Evolutionary conservation across 1,284 basidiomycete species (phyloP).

Genomic region (Marasmius tenuissimus): DNA sequence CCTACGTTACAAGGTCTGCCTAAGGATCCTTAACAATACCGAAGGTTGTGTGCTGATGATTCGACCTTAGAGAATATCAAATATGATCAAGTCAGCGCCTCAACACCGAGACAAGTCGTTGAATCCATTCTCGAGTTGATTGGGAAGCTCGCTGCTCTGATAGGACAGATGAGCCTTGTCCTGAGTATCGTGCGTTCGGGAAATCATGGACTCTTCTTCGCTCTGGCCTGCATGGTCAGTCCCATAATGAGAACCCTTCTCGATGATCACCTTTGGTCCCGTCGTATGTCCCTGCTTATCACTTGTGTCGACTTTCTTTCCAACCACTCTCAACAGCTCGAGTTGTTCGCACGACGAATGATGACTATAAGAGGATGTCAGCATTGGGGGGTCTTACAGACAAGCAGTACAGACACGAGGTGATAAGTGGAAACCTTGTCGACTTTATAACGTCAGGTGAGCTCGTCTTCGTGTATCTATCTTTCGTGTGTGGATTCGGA

Average conservation of each 20-base stretch:
- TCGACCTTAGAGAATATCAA: not conserved
- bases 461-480: too few relatives aligned
- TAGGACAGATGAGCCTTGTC: conserved; percentile 12
- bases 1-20: not conserved
- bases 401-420: conserved; percentile 15
- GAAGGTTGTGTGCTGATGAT: not conserved
- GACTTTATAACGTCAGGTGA: conserved; percentile 9
- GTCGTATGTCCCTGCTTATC: not conserved
- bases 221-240: conserved; percentile 11
- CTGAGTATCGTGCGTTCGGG: conserved; percentile 10
- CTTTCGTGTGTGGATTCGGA: too few relatives aligned
- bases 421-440: conserved; percentile 18
- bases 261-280: not conserved
- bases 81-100: not conserved
- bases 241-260: conserved; percentile 7
- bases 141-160: not conserved
- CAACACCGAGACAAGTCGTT: not conserved
- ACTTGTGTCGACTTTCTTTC: not conserved
- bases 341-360: conserved; percentile 14
- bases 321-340: not conserved
- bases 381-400: conserved; percentile 14
- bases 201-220: conserved; percentile 14
- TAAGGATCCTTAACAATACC: not conserved
- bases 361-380: conserved; percentile 13
- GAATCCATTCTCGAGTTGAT: not conserved